Evolutionary conservation across 345 rosid genomes (phyloP).

Genomic region (Populus pruinosa): DNA sequence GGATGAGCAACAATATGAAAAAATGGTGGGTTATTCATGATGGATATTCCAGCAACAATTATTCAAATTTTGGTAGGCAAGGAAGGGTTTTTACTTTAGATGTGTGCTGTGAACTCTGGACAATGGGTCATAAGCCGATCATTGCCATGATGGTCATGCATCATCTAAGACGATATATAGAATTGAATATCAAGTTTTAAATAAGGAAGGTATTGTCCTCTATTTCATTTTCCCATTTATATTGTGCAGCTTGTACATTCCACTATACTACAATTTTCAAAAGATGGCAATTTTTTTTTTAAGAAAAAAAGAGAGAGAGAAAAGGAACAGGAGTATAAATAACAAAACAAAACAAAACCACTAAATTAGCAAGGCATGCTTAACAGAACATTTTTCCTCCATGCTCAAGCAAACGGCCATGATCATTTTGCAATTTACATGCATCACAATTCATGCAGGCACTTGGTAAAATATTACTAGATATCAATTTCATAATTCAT

Average conservation of each 20-base stretch:
- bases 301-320: not conserved
- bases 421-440: not conserved
- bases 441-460: not conserved
- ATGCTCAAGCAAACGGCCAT: not conserved
- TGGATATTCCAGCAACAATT: not conserved
- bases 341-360: not conserved
- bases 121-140: not conserved
- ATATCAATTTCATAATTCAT: not conserved
- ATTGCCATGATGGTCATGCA: not conserved
- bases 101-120: not conserved
- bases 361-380: not conserved
- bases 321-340: not conserved
- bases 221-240: not conserved
- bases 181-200: not conserved
- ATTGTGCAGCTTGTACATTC: not conserved
- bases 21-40: not conserved
- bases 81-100: not conserved
- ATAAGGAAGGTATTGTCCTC: not conserved
- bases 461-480: not conserved
- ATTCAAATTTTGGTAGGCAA: not conserved
- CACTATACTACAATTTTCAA: not conserved
- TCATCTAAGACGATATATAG: not conserved
- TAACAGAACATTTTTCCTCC: not conserved
- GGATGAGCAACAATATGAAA: not conserved
- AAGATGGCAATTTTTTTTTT: not conserved